Base-by-base conservation (phyloP, 257 asterid genomes). In the Petunia secreta region DNA sequence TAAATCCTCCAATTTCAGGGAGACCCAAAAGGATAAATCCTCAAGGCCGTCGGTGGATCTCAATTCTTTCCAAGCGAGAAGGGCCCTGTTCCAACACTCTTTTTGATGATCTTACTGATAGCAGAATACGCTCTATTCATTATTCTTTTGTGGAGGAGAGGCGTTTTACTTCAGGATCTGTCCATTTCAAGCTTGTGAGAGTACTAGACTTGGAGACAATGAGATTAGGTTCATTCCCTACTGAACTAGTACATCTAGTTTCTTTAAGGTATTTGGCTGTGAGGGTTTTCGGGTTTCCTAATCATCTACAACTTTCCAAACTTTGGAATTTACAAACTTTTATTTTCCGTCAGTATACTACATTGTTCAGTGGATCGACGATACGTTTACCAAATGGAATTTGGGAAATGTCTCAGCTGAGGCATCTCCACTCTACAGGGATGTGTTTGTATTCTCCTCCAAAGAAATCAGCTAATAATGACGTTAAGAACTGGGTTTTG, bases 301-400 rank as follows among this genome's bases (percentile, higher is more conserved):
- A 50, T 6, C 2, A 9, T 73, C 4, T 73, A 34, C 62, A 4
- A 1, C 9, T 50, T 50, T 50, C 25, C 6, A 2, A 5, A 15
- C 16, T 53, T 73, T 15, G 9, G 5, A 34, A 57, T 75, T 37
- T 37, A 8, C 79, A 53, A n/a, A 75, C 64, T 16, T 54, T 75
- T 0, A 4, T 52, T 73, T 36, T 25, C 25, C 34, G 25, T 25
- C 25, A 25, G 1, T 64, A 4, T 64, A 13, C 11, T n/a, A 38
- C 0, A 39, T 6, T 8, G 5, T 0, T 2, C 2, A 48, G 2
- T 0, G 11, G 53, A 25, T 25, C 25, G 10, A 0, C 2, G 1
- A 48, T 48, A 48, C 1, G 0, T 37, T 63, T 40, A 8, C 69
- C 11, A 0, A 7, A 2, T 52, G 34, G 34, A 48, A 74, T 6